Percentiles rank a stretch among this genome's conserved stretches.
These are phyloP conservation scores for Colletotrichum sp. DNA, from an alignment of 2,329 filamentous ascomycete species.

Conservation along the genomic window DNA sequence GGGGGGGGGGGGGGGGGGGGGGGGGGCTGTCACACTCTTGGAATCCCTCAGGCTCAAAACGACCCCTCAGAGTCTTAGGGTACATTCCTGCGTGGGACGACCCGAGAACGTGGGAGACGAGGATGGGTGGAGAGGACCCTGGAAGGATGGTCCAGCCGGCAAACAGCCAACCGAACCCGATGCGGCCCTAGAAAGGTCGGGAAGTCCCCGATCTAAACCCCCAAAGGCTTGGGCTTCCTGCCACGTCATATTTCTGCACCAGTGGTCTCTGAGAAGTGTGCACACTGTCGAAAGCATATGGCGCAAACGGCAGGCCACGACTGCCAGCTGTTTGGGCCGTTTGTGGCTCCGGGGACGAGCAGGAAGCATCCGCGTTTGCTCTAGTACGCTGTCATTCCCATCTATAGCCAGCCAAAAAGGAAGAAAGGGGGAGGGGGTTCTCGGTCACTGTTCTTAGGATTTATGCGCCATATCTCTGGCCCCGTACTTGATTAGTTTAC, in stretches of 20 bases:
- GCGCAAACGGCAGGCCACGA: not conserved
- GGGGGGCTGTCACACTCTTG: not conserved
- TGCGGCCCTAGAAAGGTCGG: not conserved
- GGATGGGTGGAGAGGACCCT: not conserved
- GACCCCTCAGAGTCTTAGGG: not conserved
- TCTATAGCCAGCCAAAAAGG: not conserved
- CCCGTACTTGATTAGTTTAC: not conserved
- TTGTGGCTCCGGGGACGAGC: not conserved
- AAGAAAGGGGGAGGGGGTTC: not conserved
- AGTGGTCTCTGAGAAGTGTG: not conserved
- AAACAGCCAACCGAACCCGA: not conserved
- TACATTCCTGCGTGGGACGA: not conserved
- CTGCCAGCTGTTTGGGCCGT: not conserved
- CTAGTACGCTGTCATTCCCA: not conserved
- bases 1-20: not conserved
- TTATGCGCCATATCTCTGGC: not conserved
- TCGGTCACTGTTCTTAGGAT: not conserved
- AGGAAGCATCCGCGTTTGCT: not conserved
- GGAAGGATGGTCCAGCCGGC: not conserved
- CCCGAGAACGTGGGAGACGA: not conserved
- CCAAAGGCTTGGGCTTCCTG: not conserved
- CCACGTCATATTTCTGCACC: conserved; percentile 6
- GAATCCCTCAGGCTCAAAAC: not conserved
- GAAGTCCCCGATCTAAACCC: not conserved
- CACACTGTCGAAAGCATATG: not conserved